Base-by-base conservation (phyloP, 2,329 filamentous ascomycete genomes). In the Onygenales sp. region DNA sequence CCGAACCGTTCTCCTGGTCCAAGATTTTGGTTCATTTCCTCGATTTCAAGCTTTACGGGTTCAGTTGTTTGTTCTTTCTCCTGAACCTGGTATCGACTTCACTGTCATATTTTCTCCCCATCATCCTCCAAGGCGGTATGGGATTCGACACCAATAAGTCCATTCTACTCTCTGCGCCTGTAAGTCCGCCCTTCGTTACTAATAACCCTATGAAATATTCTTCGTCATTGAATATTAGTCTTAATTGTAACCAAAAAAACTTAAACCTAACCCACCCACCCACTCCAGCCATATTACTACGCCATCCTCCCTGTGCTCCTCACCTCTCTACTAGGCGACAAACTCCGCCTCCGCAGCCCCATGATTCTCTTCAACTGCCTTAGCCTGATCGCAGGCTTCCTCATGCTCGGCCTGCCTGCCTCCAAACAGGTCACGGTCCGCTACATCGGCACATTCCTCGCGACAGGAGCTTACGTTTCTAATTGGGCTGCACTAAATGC, bases 401-500 rank as follows among this genome's bases (percentile, higher is more conserved):
- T 78, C 58, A 82, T 86, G 78, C 73, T 86, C 3, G 83, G 83
- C 2, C 83, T 86, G 62, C 71, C 78, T 0, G 54, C 61, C 31
- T 69, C 66, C 3, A 68, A 72, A 11, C 76, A 83, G 53, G 78
- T 84, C 50, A 73, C 80, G 0, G 80, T 82, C 3, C 77, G 84
- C 47, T 86, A 86, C 57, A 70, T 84, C 33, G 84, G 83, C 7
- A 82, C 81, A 0, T 85, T 79, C 64, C 73, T 87, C 2, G 82
- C 83, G 0, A 86, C 83, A 0, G 84, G 84, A 0, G 82, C 83
- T 1, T 86, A 86, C 58, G 76, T 86, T 3, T 81, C 78, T 3
- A 87, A 87, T 58, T 86, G 83, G 83, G 83, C 84, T 0, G 83
- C 82, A 0, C 69, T 86, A 57, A 83, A 79, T 51, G 77, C 81